Base-by-base conservation (phyloP, 2,329 filamentous ascomycete species). In the Botrytis cinerea region DNA sequence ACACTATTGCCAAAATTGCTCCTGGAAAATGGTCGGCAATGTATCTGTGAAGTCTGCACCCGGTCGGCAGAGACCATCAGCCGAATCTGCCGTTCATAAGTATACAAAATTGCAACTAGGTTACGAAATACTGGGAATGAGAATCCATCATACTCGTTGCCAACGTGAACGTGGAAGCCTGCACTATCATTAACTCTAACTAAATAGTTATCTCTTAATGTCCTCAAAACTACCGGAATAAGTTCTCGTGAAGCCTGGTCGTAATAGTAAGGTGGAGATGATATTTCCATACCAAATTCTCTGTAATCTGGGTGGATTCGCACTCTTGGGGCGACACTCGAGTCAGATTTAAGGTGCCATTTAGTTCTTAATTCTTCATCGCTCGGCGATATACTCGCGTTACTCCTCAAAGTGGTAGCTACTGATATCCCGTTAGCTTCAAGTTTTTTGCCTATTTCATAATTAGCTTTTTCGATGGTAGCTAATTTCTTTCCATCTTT, bases 161-260 rank as follows among this genome's bases (percentile, higher is more conserved):
- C 81, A 40, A 82, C 71, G 60, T 83, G 81, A 35, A 82, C 78
- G 51, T 82, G 81, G 0, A 81, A 38, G 0, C 80, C 80, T 40
- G 75, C 76, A 4, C 70, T 74, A 1, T 67, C 8, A 73, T 81
- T 80, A 46, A 73, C 69, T n/a, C 76, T 54, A n/a, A 80, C 59
- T 12, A 77, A 69, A 63, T 78, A 78, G 2, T 70, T 75, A 1
- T 70, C 54, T 5, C 57, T 54, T 0, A 80, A 45, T 2, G 75
- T 18, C 3, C 62, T 45, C 16, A 72, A 73, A 1, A 76, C 76
- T 40, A 51, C 16, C 40, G 48, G n/a, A 77, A 67, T 4, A 40
- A 18, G 20, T 59, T 54, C 43, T 25, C 38, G 54, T 32, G 43
- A 60, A 20, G 51, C 28, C 14, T 62, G 57, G 20, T 54, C 54